Base-by-base conservation (phyloP, 176 grass and related monocot genomes). In the Lolium rigidum region DNA sequence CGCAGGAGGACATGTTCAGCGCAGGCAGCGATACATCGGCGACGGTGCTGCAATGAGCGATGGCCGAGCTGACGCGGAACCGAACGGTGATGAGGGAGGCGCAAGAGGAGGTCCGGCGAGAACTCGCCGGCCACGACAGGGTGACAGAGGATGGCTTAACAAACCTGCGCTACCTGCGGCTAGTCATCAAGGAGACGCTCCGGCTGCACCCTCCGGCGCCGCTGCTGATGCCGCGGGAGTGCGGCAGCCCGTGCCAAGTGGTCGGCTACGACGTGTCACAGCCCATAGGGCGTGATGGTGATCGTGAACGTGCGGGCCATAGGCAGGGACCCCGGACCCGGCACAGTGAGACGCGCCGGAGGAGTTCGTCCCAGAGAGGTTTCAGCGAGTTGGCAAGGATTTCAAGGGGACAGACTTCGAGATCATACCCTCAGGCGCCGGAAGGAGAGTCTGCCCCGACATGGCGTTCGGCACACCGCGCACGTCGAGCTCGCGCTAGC, bases 241-340 rank as follows among this genome's bases (percentile, higher is more conserved):
- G 88, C 65, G 13, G 8, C 11, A 66, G 50, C 20, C 17, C 58
- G 0, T 84, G 89, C 70, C 13, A 17, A 0, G 77, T 94, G 14
- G 54, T 83, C 1, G 65, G 65, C 7, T 69, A 85, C 83, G 75
- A 87, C 73, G 50, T 94, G 43, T 86, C 89, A 0, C 39, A 1
- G 26, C 26, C 26, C 26, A 28, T 2, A 28, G 18, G 86, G 84
- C 2, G 22, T 47, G 0, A 86, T 18, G 74, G 86, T 91, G 63
- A 0, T 91, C 9, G 83, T 94, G 25, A 94, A 91, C 49, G 75
- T 74, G 46, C 91, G 92, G 89, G 89, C 89, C 2, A 80, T 5
- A 51, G 46, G 81, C 15, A 18, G 85, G 56, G 88, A 93, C 26
- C 26, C 26, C 82, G 56, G 88, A 93, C 26, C 26, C 26, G 9